phyloP scores from a whole-genome alignment of 305 asterid species.

The Fraxinus latifolia region DNA sequence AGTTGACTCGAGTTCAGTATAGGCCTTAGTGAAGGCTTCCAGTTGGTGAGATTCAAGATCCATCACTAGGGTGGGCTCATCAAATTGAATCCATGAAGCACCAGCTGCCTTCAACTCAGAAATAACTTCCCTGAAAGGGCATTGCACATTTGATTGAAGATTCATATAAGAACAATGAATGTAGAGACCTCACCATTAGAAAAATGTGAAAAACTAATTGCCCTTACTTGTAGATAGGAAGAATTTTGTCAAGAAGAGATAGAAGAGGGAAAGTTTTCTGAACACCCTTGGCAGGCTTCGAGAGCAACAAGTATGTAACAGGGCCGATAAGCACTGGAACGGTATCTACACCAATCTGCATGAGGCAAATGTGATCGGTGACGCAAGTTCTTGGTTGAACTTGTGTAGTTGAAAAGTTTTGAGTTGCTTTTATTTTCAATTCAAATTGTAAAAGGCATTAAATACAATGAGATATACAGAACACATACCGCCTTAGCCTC shows the following conservation, averaged over 20 bases:
- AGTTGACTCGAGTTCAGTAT: constrained; percentile 64
- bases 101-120: constrained; percentile 93
- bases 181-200: not conserved
- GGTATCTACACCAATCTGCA: constrained; percentile 76
- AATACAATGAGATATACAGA: not conserved
- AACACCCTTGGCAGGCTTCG: constrained; percentile 82
- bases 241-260: constrained; percentile 75
- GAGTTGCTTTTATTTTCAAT: not conserved
- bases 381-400: not conserved
- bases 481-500: constrained; percentile 39
- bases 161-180: not conserved
- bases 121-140: constrained; percentile 72
- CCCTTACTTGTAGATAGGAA: constrained; percentile 72
- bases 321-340: constrained; percentile 78
- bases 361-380: constrained; percentile 14
- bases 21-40: constrained; percentile 87
- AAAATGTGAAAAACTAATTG: not conserved
- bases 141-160: constrained; percentile 11
- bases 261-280: constrained; percentile 64
- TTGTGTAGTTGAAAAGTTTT: not conserved
- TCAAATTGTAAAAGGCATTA: not conserved
- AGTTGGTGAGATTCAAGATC: constrained; percentile 83
- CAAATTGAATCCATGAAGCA: constrained; percentile 92
- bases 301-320: constrained; percentile 69
- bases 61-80: constrained; percentile 85